Base-by-base conservation (phyloP, 2,329 filamentous ascomycete species). In the Nothophaeocryptopus gaeumannii region DNA sequence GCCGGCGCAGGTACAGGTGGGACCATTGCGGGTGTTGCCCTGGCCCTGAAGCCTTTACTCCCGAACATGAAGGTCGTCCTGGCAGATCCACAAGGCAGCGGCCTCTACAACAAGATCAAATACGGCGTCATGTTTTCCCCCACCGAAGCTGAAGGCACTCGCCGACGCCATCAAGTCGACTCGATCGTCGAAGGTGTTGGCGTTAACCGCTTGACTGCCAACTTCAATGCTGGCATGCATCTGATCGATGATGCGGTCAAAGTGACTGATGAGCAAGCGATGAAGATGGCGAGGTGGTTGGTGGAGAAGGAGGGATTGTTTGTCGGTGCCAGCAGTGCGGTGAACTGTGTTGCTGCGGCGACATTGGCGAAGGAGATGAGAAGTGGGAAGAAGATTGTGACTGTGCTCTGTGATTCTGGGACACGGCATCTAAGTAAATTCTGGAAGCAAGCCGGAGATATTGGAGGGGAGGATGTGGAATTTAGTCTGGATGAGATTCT, bases 301-400 rank as follows among this genome's bases (percentile, higher is more conserved):
- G 92, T 96, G 8, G 91, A 97, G 72, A 86, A 91, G 56, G 93
- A 99, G 69, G 93, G 93, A 7, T 84, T 99, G 45, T 99, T 99
- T 64, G 78, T 91, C 35, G 95, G 93, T 8, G 96, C 91, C 68
- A 96, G 89, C 68, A 96, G 88, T 69, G 87, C 91, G n/a, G 92
- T 99, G 45, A 99, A 99, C 69, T 96, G 91, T 78, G 86, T 88
- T 36, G 89, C 87, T 4, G 86, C 88, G 15, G 84, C 88, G 8
- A 78, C 78, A 43, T 77, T 85, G 3, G 88, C 87, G 20, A 78
- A 84, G 65, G 73, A 74, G 36, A 71, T 91, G 11, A 40, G 40
- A 51, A 78, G 76, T 30, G 77, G 74, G 5, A 75, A 77, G 54
- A 72, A 77, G 34, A 81, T 95, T 36, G 87, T 91, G n/a, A 93